A percentile compares a stretch with the other conserved stretches of the same genome.
These are phyloP conservation scores for Climacium dendroides DNA, from an alignment of 225 moss, liverwort and hornwort genomes.

Conservation along the genomic window DNA sequence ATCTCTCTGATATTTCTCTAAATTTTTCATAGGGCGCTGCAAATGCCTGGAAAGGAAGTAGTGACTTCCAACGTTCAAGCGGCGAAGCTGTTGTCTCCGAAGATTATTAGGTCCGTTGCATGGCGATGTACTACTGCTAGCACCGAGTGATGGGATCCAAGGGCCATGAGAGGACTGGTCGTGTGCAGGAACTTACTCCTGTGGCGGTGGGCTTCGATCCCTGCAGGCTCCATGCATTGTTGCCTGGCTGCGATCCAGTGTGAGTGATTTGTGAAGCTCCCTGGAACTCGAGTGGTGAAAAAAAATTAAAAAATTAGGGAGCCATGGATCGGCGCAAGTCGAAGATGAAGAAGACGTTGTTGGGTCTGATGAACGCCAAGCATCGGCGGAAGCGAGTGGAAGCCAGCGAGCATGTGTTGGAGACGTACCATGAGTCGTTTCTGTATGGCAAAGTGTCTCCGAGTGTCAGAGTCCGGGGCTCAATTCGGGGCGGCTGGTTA, in stretches of 20 bases:
- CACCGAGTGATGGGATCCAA: neutral
- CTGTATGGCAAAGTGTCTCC: slow-evolving; percentile 28
- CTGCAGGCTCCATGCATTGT: neutral
- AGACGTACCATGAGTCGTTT: slow-evolving; percentile 45
- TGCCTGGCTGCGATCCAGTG: neutral
- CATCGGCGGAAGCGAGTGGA: slow-evolving; percentile 12
- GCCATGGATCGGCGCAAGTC: neutral
- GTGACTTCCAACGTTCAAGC: neutral
- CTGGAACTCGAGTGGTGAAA: neutral
- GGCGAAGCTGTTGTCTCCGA: neutral
- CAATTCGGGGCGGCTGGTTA: slow-evolving; percentile 22
- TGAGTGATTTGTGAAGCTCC: neutral
- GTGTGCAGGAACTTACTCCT: neutral
- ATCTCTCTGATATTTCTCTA: neutral
- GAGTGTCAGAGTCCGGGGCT: slow-evolving; percentile 18
- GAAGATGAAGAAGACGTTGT: neutral
- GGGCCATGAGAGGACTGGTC: neutral
- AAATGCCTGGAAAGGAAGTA: neutral
- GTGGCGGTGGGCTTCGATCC: neutral
- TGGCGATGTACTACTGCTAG: neutral
- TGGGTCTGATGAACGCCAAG: neutral
- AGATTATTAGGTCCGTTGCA: neutral
- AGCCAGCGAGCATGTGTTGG: slow-evolving; percentile 21
- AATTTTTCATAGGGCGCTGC: neutral
- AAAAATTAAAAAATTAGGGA: neutral